Evolutionary conservation across 2,329 filamentous ascomycete genomes (phyloP).

Genomic region (Arthrinium phaeospermum): DNA sequence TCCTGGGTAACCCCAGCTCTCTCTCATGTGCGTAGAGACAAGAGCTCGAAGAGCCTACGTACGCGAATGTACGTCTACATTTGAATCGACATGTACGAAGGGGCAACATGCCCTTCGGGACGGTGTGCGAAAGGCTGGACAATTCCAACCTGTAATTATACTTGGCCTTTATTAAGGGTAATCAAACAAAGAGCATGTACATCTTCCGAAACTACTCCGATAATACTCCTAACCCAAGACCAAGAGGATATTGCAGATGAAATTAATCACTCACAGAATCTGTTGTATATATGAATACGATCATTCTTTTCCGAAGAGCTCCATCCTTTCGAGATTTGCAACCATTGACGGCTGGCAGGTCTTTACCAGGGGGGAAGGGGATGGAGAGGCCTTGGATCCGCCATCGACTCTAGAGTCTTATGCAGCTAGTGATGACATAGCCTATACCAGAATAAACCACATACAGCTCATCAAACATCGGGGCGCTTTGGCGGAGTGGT

Average conservation of each 20-base stretch:
- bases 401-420: background rate
- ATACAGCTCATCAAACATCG: background rate
- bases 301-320: background rate
- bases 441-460: background rate
- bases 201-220: background rate
- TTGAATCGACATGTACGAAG: background rate
- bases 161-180: background rate
- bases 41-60: background rate
- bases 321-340: background rate
- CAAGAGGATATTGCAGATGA: background rate
- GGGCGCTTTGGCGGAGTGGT: conserved; percentile 20
- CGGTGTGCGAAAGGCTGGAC: background rate
- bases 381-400: background rate
- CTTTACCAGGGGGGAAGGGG: too few relatives aligned
- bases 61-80: background rate
- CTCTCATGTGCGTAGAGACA: background rate
- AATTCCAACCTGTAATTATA: background rate
- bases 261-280: background rate
- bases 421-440: background rate
- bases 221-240: background rate
- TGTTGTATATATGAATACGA: background rate
- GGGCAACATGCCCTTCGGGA: background rate
- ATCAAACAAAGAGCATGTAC: background rate
- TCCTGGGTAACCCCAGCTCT: background rate
- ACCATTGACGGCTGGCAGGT: background rate